These are phyloP conservation scores for Malassezia globosa DNA, from an alignment of 1,284 basidiomycete species.

Conservation along the genomic window DNA sequence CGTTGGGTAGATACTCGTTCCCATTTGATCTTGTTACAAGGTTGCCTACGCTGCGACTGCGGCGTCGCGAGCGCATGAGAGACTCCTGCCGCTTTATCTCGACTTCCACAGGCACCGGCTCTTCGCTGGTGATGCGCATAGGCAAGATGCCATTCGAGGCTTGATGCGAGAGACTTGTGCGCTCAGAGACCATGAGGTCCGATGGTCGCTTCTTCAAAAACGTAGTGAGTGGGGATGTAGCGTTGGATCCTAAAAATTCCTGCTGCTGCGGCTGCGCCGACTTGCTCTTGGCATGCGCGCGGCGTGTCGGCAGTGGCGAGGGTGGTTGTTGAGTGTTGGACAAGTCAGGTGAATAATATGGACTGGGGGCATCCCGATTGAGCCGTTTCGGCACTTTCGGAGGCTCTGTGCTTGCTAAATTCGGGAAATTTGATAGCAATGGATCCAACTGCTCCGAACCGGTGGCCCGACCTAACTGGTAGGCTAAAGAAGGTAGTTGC, in stretches of 20 bases:
- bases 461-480: too few species aligned
- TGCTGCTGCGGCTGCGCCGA: background rate
- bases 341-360: constrained; percentile 6
- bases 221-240: background rate
- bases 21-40: background rate
- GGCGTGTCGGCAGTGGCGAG: background rate
- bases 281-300: background rate
- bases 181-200: background rate
- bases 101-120: constrained; percentile 6
- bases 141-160: constrained; percentile 3
- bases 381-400: constrained; percentile 1
- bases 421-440: background rate
- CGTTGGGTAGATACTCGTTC: background rate
- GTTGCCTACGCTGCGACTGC: constrained; percentile 8
- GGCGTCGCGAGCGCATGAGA: constrained; percentile 4
- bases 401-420: too few species aligned
- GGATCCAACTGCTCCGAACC: background rate
- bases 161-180: background rate
- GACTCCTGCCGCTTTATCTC: constrained; percentile 5
- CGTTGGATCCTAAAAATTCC: background rate
- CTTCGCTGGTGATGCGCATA: constrained; percentile 1
- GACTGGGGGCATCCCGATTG: constrained; percentile 5
- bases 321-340: too few species aligned
- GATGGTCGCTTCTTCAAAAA: background rate
- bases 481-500: too few species aligned